These are phyloP conservation scores for Decorospora gaudefroyi DNA, from an alignment of 2,329 filamentous ascomycete genomes.

Conservation along the genomic window DNA sequence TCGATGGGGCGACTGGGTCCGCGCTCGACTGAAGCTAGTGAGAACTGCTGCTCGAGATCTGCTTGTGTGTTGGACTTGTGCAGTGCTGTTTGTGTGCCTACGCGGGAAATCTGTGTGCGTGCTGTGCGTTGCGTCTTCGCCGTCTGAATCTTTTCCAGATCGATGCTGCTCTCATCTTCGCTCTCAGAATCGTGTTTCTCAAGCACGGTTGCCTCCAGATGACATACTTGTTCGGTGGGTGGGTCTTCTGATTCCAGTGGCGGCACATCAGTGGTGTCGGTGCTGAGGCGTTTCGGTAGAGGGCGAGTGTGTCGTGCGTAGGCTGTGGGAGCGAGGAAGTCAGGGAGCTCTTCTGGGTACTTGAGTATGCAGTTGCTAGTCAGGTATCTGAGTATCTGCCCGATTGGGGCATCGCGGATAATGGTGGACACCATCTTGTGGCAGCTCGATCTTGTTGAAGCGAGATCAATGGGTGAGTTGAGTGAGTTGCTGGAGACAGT, in stretches of 20 bases:
- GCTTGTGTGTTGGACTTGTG: slow-evolving; percentile 43
- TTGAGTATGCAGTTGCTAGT: slow-evolving; percentile 59
- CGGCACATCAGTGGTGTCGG: slow-evolving; percentile 9
- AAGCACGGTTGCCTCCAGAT: slow-evolving; percentile 31
- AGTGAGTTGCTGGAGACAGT: too few relatives aligned
- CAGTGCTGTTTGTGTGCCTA: slow-evolving; percentile 47
- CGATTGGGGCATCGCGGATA: slow-evolving; percentile 62
- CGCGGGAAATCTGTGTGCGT: slow-evolving; percentile 40
- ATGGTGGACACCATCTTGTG: too few relatives aligned
- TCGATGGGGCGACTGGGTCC: slow-evolving; percentile 45
- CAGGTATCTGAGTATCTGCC: slow-evolving; percentile 61
- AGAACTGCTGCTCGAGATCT: slow-evolving; percentile 50
- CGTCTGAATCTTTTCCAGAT: slow-evolving; percentile 45
- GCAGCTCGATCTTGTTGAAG: too few relatives aligned
- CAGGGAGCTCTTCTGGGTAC: slow-evolving; percentile 64
- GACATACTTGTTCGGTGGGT: slow-evolving; percentile 31
- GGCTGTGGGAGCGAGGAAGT: slow-evolving; percentile 57
- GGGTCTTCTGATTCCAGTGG: slow-evolving; percentile 23
- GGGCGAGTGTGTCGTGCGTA: slow-evolving; percentile 42
- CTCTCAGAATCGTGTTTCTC: slow-evolving; percentile 27
- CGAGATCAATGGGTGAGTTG: too few relatives aligned
- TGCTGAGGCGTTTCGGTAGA: slow-evolving; percentile 18
- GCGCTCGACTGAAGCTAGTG: slow-evolving; percentile 41
- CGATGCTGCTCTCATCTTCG: slow-evolving; percentile 24
- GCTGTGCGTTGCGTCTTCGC: slow-evolving; percentile 32